These are phyloP conservation scores for Stereum hirsutum DNA, from an alignment of 1,284 basidiomycete species.

Conservation along the genomic window DNA sequence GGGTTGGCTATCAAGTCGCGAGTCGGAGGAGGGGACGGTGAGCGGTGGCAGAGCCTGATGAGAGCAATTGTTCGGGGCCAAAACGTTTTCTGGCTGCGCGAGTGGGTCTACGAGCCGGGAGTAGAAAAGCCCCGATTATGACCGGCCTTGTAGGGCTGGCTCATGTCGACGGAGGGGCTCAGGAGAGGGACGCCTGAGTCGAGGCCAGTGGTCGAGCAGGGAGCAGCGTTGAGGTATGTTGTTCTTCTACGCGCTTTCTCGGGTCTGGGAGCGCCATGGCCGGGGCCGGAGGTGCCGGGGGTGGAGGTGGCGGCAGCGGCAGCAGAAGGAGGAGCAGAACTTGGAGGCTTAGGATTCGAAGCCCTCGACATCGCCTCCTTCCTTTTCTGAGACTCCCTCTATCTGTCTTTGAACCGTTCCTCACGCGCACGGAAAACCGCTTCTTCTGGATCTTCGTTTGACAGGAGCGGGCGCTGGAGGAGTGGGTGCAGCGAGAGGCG, in stretches of 20 bases:
- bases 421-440: constrained; percentile 52
- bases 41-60: constrained; percentile 70
- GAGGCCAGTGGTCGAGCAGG: constrained; percentile 61
- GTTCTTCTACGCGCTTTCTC: constrained; percentile 43
- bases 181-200: constrained; percentile 53
- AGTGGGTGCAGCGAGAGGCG: constrained; percentile 21
- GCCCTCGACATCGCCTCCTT: constrained; percentile 9
- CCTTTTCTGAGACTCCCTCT: constrained; percentile 26
- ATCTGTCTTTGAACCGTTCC: constrained; percentile 58
- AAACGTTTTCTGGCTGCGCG: constrained; percentile 39
- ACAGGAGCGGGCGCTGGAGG: constrained; percentile 23
- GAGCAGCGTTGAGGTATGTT: constrained; percentile 53
- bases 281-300: constrained; percentile 21
- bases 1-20: constrained; percentile 37
- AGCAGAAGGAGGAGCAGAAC: constrained; percentile 6
- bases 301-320: constrained; percentile 20
- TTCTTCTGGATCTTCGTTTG: constrained; percentile 54
- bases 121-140: constrained; percentile 73
- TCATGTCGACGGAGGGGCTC: constrained; percentile 33
- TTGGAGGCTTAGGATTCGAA: constrained; percentile 13
- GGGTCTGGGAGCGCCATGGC: constrained; percentile 19
- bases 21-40: constrained; percentile 57
- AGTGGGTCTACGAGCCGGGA: constrained; percentile 65
- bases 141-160: constrained; percentile 25
- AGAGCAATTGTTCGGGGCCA: constrained; percentile 52